Percentiles rank a stretch among this genome's conserved stretches.
Evolutionary conservation across 441 rosid species (phyloP).

Genomic region (Gossypium gossypioides): DNA sequence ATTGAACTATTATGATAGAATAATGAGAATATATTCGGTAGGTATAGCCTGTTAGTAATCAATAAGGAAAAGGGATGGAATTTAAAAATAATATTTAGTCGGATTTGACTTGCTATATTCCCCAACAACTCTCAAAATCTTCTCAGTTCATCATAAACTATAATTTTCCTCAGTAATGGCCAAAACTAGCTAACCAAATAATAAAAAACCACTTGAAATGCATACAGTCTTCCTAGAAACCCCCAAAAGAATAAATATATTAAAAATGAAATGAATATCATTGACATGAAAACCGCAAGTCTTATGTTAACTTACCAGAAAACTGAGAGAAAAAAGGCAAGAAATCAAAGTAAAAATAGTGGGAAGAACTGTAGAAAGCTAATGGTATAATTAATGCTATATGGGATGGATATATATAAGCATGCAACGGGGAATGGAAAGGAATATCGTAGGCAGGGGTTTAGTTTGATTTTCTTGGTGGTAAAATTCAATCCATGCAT

Average conservation of each 20-base stretch:
- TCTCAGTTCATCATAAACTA: background rate
- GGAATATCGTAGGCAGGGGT: background rate
- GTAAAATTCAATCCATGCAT: conserved; percentile 1
- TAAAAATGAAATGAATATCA: background rate
- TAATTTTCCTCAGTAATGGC: background rate
- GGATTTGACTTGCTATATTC: background rate
- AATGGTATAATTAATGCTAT: background rate
- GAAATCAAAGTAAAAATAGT: background rate
- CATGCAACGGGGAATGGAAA: background rate
- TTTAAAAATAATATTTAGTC: background rate
- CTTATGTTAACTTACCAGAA: background rate
- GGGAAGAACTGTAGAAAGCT: background rate
- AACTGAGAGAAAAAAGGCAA: background rate
- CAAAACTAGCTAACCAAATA: background rate
- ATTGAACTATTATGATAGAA: background rate
- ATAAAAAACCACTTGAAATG: background rate
- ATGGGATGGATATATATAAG: background rate
- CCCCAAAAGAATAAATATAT: background rate
- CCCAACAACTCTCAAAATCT: background rate
- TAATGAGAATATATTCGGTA: background rate
- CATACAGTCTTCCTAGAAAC: background rate
- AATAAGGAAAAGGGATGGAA: conserved; percentile 1
- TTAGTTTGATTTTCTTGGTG: background rate
- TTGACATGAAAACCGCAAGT: background rate
- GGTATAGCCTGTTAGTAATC: background rate